phyloP scores from a whole-genome alignment of 2,329 filamentous ascomycete genomes.

The Apiospora pterosperma region DNA sequence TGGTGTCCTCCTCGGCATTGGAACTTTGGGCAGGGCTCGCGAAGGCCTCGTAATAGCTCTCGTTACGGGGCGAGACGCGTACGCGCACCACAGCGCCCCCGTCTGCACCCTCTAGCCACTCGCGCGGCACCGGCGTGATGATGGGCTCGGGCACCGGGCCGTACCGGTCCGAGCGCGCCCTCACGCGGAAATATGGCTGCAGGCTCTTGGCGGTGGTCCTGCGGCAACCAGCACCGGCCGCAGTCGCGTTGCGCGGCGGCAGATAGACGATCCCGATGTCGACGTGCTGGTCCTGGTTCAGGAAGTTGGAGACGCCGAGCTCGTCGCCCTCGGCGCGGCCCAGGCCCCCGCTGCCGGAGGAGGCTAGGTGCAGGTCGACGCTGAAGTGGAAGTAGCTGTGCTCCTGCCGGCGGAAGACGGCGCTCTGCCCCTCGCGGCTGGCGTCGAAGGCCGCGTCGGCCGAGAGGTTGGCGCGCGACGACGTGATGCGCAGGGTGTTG shows the following conservation, averaged over 20 bases:
- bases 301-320: conserved; percentile 23
- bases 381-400: conserved; percentile 22
- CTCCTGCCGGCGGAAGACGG: conserved; percentile 23
- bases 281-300: conserved; percentile 23
- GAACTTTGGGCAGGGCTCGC: conserved; percentile 15
- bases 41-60: conserved; percentile 26
- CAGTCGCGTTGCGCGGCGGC: not conserved
- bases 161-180: conserved; percentile 20
- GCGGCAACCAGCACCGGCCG: not conserved
- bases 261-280: conserved; percentile 19
- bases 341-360: conserved; percentile 9
- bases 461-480: conserved; percentile 15
- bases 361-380: conserved; percentile 22
- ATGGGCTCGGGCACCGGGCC: conserved; percentile 11
- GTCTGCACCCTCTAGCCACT: conserved; percentile 17
- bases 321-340: conserved; percentile 17
- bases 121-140: conserved; percentile 17
- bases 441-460: conserved; percentile 9
- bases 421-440: conserved; percentile 15
- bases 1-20: conserved; percentile 8
- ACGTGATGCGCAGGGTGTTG: conserved; percentile 18
- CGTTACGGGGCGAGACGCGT: conserved; percentile 23
- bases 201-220: not conserved
- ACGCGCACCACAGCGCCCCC: conserved; percentile 19
- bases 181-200: conserved; percentile 22